Percentiles rank a stretch among this genome's conserved stretches.
Evolutionary conservation across 202 grass and related monocot genomes (phyloP).

Genomic region (Dendrocalamus latiflorus): DNA sequence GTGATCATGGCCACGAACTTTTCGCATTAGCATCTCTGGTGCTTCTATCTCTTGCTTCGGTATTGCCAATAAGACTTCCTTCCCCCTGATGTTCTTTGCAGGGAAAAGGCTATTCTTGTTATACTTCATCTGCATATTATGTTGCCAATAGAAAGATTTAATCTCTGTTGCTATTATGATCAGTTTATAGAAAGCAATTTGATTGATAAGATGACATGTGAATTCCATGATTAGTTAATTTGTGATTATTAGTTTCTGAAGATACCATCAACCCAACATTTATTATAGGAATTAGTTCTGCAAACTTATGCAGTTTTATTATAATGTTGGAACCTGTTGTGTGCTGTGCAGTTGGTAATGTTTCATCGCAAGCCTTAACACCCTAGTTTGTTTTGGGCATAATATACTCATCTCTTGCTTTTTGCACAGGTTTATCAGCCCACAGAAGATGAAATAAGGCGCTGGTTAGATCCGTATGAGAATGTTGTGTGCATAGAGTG

Average conservation of each 20-base stretch:
- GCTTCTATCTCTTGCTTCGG: neutral
- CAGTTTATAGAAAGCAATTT: neutral
- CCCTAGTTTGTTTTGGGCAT: neutral
- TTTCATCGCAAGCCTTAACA: neutral
- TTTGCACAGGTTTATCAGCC: slow-evolving; percentile 81
- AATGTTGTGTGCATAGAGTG: slow-evolving; percentile 96
- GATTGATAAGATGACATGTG: neutral
- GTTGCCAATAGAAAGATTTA: neutral
- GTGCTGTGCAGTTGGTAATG: neutral
- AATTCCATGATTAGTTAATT: neutral
- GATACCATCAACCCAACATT: neutral
- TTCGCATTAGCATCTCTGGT: slow-evolving; percentile 9
- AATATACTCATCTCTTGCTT: slow-evolving; percentile 7
- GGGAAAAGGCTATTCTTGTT: neutral
- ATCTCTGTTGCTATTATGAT: neutral
- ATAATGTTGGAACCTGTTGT: neutral
- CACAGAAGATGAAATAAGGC: slow-evolving; percentile 92
- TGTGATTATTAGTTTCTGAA: neutral
- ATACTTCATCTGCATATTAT: neutral
- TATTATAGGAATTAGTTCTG: slow-evolving; percentile 5
- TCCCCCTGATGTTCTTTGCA: neutral
- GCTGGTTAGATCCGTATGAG: slow-evolving; percentile 87
- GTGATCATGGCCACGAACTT: neutral
- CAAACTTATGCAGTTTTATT: neutral
- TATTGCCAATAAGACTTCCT: neutral